Percentiles rank a stretch among this genome's conserved stretches.
These are phyloP conservation scores for Eucalyptus regnans DNA, from an alignment of 345 rosid genomes.

Conservation along the genomic window DNA sequence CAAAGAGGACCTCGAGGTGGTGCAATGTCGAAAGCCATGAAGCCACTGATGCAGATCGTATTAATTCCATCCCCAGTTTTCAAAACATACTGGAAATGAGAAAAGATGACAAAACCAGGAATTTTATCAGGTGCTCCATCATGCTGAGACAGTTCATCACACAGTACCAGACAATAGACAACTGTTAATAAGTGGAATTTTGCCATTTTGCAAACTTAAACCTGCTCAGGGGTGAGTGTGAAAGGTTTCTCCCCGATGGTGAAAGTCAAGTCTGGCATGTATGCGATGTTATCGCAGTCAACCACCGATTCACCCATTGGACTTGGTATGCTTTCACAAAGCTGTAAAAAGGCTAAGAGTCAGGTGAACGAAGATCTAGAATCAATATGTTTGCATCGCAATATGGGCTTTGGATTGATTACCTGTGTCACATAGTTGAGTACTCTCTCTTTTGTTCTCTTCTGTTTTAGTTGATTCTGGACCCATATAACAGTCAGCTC, in stretches of 20 bases:
- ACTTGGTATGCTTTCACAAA: slow-evolving; percentile 64
- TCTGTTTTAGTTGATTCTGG: slow-evolving; percentile 47
- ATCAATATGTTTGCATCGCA: not conserved
- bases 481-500: slow-evolving; percentile 65
- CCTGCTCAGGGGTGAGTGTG: slow-evolving; percentile 63
- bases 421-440: slow-evolving; percentile 50
- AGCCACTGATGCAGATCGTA: slow-evolving; percentile 54
- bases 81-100: slow-evolving; percentile 48
- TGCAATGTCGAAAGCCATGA: slow-evolving; percentile 50
- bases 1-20: slow-evolving; percentile 68
- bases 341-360: slow-evolving; percentile 8
- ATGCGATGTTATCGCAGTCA: slow-evolving; percentile 29
- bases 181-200: not conserved
- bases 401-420: not conserved
- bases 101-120: not conserved
- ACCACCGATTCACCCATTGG: slow-evolving; percentile 51
- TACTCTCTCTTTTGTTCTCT: slow-evolving; percentile 39
- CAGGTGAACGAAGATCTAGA: not conserved
- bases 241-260: slow-evolving; percentile 52
- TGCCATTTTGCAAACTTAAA: not conserved
- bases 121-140: not conserved
- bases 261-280: slow-evolving; percentile 53
- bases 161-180: not conserved
- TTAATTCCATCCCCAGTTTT: slow-evolving; percentile 42
- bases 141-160: not conserved